phyloP scores from a whole-genome alignment of 2,329 filamentous ascomycete species.

The Penicillium sp. region DNA sequence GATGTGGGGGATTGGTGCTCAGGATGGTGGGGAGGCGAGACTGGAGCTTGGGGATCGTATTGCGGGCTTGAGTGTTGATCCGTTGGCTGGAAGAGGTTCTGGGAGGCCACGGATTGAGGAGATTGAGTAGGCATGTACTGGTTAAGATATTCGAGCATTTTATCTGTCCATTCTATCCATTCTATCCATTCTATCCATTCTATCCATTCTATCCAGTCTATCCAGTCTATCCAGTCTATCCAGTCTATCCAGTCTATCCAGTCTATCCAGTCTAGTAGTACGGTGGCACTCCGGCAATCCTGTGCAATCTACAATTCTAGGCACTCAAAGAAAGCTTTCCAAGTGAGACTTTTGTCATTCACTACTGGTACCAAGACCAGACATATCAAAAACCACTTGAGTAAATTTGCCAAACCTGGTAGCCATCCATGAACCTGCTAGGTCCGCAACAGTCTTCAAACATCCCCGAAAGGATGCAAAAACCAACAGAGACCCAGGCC shows the following conservation, averaged over 20 bases:
- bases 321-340: not conserved
- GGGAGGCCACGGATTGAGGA: conserved; percentile 48
- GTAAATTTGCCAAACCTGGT: not conserved
- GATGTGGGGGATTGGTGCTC: conserved; percentile 45
- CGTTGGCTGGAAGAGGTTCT: conserved; percentile 34
- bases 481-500: not conserved
- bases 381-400: not conserved
- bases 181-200: not conserved
- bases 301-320: not conserved
- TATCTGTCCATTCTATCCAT: not conserved
- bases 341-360: not conserved
- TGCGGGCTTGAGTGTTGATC: conserved; percentile 47
- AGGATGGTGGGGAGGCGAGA: conserved; percentile 30
- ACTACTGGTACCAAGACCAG: not conserved
- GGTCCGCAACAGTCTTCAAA: not conserved
- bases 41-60: conserved; percentile 47
- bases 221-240: not conserved
- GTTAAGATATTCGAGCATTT: not conserved
- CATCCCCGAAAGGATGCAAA: not conserved
- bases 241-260: not conserved
- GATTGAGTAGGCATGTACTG: conserved; percentile 43
- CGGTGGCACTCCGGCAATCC: not conserved
- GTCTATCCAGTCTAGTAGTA: not conserved
- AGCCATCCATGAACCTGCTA: not conserved
- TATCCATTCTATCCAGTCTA: not conserved